Conservation (phyloP, 2,329 filamentous ascomycete genomes). For the Colletotrichum horii region DNA sequence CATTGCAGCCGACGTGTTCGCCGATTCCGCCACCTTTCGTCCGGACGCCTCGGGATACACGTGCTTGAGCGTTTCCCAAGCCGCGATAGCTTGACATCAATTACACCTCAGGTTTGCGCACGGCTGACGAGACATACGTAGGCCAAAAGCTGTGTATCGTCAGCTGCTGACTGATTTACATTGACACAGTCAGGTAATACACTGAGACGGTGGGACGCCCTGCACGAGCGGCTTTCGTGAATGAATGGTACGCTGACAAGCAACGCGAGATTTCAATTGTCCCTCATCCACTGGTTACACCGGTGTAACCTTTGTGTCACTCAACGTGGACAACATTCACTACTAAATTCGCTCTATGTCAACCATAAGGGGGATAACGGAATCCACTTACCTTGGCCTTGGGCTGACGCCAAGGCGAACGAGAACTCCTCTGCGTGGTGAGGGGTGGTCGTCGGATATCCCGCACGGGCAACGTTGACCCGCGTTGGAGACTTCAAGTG, state of each 20-base stretch:
- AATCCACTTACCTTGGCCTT: background rate
- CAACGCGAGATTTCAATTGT: background rate
- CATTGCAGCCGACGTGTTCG: background rate
- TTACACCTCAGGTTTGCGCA: background rate
- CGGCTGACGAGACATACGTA: background rate
- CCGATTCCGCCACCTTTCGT: background rate
- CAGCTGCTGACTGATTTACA: background rate
- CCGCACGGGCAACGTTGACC: background rate
- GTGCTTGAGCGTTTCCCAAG: background rate
- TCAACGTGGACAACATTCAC: background rate
- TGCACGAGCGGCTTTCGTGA: background rate
- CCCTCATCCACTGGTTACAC: background rate
- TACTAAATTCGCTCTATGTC: background rate
- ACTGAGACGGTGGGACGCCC: accelerated
- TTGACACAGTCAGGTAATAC: background rate
- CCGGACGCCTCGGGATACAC: background rate
- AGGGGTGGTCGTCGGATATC: background rate
- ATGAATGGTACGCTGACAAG: background rate
- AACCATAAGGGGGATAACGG: background rate
- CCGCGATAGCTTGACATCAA: background rate
- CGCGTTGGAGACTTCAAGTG: background rate
- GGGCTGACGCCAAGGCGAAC: background rate
- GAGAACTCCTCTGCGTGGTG: background rate
- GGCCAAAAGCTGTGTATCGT: background rate
- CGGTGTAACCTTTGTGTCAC: background rate